phyloP scores from a whole-genome alignment of 2,329 filamentous ascomycete species.

The Fusarium sp. region DNA sequence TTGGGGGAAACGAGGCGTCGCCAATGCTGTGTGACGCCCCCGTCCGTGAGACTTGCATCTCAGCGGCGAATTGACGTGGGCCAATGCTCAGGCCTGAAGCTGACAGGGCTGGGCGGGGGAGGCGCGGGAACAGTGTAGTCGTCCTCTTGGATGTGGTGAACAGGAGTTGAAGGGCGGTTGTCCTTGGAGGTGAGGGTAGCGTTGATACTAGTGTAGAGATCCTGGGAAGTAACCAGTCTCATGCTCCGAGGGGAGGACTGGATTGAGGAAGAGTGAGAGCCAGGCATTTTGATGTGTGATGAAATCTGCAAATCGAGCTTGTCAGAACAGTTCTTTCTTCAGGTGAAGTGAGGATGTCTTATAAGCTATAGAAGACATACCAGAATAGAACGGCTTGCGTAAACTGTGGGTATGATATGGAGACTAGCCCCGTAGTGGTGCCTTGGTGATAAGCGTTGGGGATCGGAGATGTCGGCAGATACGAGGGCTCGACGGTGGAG shows the following conservation, averaged over 20 bases:
- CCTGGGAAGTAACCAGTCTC: conserved; percentile 56
- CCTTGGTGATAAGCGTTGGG: conserved; percentile 23
- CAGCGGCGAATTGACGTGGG: conserved; percentile 48
- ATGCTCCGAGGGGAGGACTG: conserved; percentile 56
- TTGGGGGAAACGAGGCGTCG: conserved; percentile 20
- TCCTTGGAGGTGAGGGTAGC: conserved; percentile 58
- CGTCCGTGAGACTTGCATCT: conserved; percentile 24
- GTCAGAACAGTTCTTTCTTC: conserved; percentile 9
- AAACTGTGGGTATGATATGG: conserved; percentile 39
- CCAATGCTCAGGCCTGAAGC: conserved; percentile 66
- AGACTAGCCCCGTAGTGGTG: conserved; percentile 29
- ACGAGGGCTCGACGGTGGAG: conserved; percentile 18
- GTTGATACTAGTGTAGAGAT: conserved; percentile 62
- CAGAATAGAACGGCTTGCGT: conserved; percentile 39
- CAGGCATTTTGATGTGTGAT: conserved; percentile 45
- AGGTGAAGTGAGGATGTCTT: conserved; percentile 6
- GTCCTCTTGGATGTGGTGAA: conserved; percentile 61
- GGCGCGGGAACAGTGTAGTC: conserved; percentile 71
- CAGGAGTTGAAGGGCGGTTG: conserved; percentile 55
- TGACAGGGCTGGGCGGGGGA: conserved; percentile 69
- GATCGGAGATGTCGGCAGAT: conserved; percentile 8
- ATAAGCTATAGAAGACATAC: conserved; percentile 34
- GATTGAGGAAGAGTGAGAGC: conserved; percentile 53
- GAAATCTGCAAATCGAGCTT: conserved; percentile 15
- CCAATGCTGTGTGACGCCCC: conserved; percentile 19